phyloP scores from a whole-genome alignment of 257 asterid genomes.

The Misopates orontium region DNA sequence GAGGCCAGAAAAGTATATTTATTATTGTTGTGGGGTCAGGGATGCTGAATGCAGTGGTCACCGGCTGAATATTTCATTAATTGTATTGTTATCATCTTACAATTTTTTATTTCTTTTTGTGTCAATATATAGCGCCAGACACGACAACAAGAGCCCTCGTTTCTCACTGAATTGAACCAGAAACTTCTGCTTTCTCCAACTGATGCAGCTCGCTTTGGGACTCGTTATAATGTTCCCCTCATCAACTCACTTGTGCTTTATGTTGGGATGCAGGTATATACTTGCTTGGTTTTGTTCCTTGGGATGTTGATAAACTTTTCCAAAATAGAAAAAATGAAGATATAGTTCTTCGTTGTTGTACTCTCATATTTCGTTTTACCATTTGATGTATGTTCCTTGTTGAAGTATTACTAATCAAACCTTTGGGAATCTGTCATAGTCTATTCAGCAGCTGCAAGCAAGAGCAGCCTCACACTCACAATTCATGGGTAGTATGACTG shows the following conservation, averaged over 20 bases:
- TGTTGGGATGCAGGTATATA: constrained; percentile 79
- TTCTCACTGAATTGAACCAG: constrained; percentile 81
- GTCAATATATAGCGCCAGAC: constrained; percentile 47
- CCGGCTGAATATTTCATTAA: no score
- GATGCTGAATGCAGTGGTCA: not conserved
- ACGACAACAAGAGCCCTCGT: constrained; percentile 78
- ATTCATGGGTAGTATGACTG: constrained; percentile 61
- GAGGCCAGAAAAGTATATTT: not conserved
- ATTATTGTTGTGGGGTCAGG: not conserved
- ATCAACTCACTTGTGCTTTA: constrained; percentile 91
- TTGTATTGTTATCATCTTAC: no score
- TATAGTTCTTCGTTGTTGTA: not conserved
- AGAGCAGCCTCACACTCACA: constrained; percentile 68
- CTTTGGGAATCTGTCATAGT: constrained; percentile 41
- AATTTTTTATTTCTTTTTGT: constrained; percentile 14
- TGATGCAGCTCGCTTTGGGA: constrained; percentile 79
- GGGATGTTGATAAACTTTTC: no score
- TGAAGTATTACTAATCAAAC: not conserved
- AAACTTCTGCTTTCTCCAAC: constrained; percentile 74
- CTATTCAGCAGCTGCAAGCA: constrained; percentile 84
- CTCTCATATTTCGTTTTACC: not conserved
- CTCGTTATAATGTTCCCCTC: constrained; percentile 88
- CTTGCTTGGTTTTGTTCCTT: no score
- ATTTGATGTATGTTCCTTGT: not conserved
- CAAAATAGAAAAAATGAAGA: not conserved